phyloP scores from a whole-genome alignment of 2,329 filamentous ascomycete species.

The Diplodia sapinea region DNA sequence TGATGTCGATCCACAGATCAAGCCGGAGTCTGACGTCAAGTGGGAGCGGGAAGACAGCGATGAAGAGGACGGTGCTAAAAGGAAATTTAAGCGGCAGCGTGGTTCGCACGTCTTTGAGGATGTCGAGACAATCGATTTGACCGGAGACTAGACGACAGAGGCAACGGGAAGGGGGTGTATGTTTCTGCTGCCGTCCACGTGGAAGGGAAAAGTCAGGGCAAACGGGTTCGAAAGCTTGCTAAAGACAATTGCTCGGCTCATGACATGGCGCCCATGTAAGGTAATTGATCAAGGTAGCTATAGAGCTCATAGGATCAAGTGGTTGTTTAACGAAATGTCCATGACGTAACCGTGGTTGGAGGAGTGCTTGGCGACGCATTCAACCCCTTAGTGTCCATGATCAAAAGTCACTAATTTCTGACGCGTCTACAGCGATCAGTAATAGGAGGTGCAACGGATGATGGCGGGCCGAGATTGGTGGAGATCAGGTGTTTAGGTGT shows the following conservation, averaged over 20 bases:
- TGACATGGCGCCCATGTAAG: too few relatives aligned
- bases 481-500: not conserved
- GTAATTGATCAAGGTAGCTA: not conserved
- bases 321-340: not conserved
- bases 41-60: not conserved
- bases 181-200: not conserved
- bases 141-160: not conserved
- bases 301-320: not conserved
- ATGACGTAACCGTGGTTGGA: not conserved
- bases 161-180: not conserved
- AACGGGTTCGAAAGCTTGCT: too few relatives aligned
- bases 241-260: too few relatives aligned
- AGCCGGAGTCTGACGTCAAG: not conserved
- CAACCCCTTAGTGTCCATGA: not conserved
- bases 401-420: not conserved
- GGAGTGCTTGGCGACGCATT: not conserved
- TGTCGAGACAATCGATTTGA: conserved; percentile 6
- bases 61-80: not conserved
- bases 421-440: not conserved
- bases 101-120: not conserved
- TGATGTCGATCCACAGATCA: not conserved
- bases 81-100: not conserved
- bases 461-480: not conserved
- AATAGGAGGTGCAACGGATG: not conserved
- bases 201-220: not conserved